Conservation (phyloP, 352 stramenopile species). For the Thraustochytrium sp. region DNA sequence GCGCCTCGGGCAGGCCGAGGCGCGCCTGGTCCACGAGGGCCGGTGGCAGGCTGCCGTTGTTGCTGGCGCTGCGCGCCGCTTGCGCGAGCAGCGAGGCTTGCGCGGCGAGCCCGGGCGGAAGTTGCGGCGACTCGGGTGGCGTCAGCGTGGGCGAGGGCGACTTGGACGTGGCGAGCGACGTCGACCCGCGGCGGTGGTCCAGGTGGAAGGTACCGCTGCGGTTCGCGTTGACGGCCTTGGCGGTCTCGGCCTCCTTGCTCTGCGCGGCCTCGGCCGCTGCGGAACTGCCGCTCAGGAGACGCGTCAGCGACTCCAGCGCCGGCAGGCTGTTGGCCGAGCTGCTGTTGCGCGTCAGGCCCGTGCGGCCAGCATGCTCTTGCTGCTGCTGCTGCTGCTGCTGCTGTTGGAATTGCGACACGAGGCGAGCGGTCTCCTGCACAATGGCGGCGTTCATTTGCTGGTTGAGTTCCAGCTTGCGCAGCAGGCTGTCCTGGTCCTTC, state of each 20-base stretch:
- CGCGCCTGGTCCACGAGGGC: not conserved
- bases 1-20: not conserved
- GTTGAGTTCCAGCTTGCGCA: slow-evolving; percentile 19
- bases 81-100: too few species aligned
- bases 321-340: not conserved
- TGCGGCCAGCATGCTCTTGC: not conserved
- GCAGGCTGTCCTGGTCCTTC: slow-evolving; percentile 2
- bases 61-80: not conserved
- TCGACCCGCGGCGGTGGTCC: not conserved
- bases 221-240: too few species aligned
- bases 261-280: too few species aligned
- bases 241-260: too few species aligned
- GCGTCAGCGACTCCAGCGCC: too few species aligned
- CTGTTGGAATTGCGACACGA: not conserved
- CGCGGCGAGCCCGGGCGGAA: not conserved
- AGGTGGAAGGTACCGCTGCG: not conserved
- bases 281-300: too few species aligned
- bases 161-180: not conserved
- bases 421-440: slow-evolving; percentile 9
- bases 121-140: not conserved
- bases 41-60: not conserved
- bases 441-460: not conserved
- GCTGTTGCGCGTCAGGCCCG: not conserved
- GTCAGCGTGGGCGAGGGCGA: not conserved
- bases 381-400: not conserved